Percentiles rank a stretch among this genome's conserved stretches.
These are phyloP conservation scores for Kalanchoe fedtschenkoi DNA, from an alignment of 164 flowering plant genomes.

Conservation along the genomic window DNA sequence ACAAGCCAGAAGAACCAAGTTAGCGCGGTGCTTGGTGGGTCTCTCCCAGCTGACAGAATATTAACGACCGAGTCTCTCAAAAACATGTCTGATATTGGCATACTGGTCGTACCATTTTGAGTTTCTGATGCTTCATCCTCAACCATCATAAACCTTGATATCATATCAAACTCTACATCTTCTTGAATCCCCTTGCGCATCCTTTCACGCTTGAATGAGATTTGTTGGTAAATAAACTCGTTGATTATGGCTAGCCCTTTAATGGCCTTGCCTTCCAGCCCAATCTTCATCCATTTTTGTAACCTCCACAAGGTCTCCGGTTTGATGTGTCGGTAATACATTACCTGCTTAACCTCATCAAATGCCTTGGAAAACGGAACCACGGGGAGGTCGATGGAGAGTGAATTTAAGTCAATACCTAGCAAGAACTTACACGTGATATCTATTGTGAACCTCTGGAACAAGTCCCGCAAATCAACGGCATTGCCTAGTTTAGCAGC, in stretches of 20 bases:
- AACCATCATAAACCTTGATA: constrained; percentile 13
- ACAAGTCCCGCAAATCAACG: constrained; percentile 23
- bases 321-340: constrained; percentile 19
- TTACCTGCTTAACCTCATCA: constrained; percentile 18
- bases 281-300: constrained; percentile 28
- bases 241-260: constrained; percentile 21
- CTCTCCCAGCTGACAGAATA: constrained; percentile 21
- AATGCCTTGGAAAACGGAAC: constrained; percentile 22
- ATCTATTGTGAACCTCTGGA: constrained; percentile 29
- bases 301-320: constrained; percentile 33
- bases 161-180: constrained; percentile 10
- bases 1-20: constrained; percentile 19
- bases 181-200: background rate
- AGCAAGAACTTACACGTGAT: constrained; percentile 16
- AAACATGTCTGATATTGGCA: constrained; percentile 10
- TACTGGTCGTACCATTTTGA: background rate
- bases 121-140: background rate
- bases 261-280: constrained; percentile 24
- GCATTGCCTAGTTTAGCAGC: constrained; percentile 6
- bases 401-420: constrained; percentile 24
- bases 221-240: constrained; percentile 10
- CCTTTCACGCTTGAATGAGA: constrained; percentile 15
- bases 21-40: constrained; percentile 12
- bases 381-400: constrained; percentile 18
- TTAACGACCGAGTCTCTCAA: constrained; percentile 19